Percentiles rank a stretch among this genome's conserved stretches.
Evolutionary conservation across 2,329 filamentous ascomycete species (phyloP).

Genomic region (Daldinia sp.): DNA sequence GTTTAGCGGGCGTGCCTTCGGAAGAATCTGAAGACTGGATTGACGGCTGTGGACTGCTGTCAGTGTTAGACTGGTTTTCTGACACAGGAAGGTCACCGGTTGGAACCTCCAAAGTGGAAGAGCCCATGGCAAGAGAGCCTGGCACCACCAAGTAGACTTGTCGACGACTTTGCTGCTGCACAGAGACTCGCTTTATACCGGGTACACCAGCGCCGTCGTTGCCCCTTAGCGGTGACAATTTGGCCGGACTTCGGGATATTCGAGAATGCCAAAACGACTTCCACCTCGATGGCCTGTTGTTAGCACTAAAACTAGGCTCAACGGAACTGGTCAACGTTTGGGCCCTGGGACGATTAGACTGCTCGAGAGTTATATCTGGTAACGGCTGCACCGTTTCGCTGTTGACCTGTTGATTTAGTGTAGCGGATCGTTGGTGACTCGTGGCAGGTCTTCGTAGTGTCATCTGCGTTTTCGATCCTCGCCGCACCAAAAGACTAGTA

Average conservation of each 20-base stretch:
- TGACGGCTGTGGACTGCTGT: slow-evolving; percentile 46
- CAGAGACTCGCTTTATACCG: slow-evolving; percentile 49
- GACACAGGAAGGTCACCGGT: slow-evolving; percentile 25
- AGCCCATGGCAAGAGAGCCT: slow-evolving; percentile 44
- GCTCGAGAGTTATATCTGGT: slow-evolving; percentile 51
- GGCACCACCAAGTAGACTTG: slow-evolving; percentile 56
- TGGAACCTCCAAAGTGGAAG: slow-evolving; percentile 32
- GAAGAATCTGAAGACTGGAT: slow-evolving; percentile 46
- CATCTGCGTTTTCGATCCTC: slow-evolving; percentile 70
- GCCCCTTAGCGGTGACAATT: slow-evolving; percentile 43
- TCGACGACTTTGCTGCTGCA: slow-evolving; percentile 51
- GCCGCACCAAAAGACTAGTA: slow-evolving; percentile 58
- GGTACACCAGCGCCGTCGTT: slow-evolving; percentile 48
- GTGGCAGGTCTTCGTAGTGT: slow-evolving; percentile 80
- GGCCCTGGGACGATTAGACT: slow-evolving; percentile 51
- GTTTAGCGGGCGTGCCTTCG: slow-evolving; percentile 59
- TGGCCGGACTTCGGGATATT: slow-evolving; percentile 45
- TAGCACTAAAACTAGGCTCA: slow-evolving; percentile 27
- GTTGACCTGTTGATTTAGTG: slow-evolving; percentile 66
- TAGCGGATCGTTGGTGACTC: slow-evolving; percentile 81
- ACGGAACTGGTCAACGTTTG: slow-evolving; percentile 45
- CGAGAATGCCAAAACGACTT: slow-evolving; percentile 69
- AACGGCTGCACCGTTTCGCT: slow-evolving; percentile 44
- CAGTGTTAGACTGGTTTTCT: slow-evolving; percentile 38
- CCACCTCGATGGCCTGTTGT: slow-evolving; percentile 56